A percentile compares a stretch with the other conserved stretches of the same genome.
Evolutionary conservation across 495 filamentous ascomycete species (phyloP).

Genomic region (Podospora comata): DNA sequence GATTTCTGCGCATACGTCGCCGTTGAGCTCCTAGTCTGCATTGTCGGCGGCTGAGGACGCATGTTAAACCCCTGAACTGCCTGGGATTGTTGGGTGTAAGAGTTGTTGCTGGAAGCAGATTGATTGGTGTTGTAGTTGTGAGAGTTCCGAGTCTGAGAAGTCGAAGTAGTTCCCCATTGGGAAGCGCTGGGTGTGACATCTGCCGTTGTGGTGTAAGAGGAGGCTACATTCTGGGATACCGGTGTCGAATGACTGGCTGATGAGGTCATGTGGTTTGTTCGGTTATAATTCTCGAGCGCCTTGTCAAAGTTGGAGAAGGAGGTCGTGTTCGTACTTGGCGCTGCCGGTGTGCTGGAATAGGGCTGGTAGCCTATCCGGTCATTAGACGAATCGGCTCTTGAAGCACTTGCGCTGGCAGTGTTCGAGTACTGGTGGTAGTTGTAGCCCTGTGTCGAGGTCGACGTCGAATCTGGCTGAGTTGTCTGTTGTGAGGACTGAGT

Average conservation of each 20-base stretch:
- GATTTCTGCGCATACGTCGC: conserved; percentile 24
- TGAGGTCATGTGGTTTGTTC: conserved; percentile 18
- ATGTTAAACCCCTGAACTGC: conserved; percentile 29
- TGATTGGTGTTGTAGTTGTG: conserved; percentile 25
- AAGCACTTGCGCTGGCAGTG: conserved; percentile 12
- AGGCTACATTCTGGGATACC: conserved; percentile 23
- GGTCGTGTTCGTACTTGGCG: conserved; percentile 13
- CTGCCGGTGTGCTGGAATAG: conserved; percentile 19
- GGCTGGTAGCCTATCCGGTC: conserved; percentile 27
- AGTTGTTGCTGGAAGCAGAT: conserved; percentile 12
- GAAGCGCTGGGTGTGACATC: conserved; percentile 18
- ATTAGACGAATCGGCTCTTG: conserved; percentile 22
- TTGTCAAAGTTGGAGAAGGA: conserved; percentile 29
- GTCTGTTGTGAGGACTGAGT: conserved; percentile 9
- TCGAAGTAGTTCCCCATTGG: conserved; percentile 27
- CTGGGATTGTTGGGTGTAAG: conserved; percentile 23
- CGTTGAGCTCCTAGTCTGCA: conserved; percentile 23
- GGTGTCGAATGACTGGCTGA: conserved; percentile 16
- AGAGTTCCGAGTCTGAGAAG: conserved; percentile 21
- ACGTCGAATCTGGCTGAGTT: background rate
- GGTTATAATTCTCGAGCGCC: conserved; percentile 17
- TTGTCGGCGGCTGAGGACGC: conserved; percentile 21
- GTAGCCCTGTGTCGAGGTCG: conserved; percentile 22
- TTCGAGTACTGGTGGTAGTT: conserved; percentile 23
- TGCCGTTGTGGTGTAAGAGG: conserved; percentile 25